These are phyloP conservation scores for Solanum ossicruentum DNA, from an alignment of 257 asterid genomes.

Conservation along the genomic window DNA sequence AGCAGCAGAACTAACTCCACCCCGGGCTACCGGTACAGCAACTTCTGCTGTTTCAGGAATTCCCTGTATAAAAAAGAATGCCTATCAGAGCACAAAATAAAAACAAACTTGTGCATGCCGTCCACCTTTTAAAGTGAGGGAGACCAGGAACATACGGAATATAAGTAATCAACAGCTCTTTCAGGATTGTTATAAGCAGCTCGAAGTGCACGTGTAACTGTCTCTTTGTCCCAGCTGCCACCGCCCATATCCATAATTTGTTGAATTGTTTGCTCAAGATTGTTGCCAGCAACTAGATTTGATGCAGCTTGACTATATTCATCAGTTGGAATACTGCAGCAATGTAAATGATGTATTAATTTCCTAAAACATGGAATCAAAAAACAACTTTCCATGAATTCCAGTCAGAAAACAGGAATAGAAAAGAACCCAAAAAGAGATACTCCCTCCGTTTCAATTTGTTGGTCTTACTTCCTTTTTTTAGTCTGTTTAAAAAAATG, in stretches of 20 bases:
- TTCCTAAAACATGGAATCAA: background rate
- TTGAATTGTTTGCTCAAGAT: slow-evolving; percentile 54
- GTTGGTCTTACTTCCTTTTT: too few relatives aligned
- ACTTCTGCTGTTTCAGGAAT: slow-evolving; percentile 65
- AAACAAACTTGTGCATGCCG: background rate
- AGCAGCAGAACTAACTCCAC: slow-evolving; percentile 21
- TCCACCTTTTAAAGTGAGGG: background rate
- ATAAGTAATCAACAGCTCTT: slow-evolving; percentile 43
- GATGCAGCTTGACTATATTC: slow-evolving; percentile 37
- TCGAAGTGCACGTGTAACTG: slow-evolving; percentile 61
- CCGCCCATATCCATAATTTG: slow-evolving; percentile 85
- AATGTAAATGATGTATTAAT: slow-evolving; percentile 7
- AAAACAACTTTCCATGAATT: background rate
- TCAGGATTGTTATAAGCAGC: slow-evolving; percentile 79
- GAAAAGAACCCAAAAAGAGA: background rate
- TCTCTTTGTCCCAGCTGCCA: slow-evolving; percentile 78
- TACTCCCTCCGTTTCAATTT: too few relatives aligned
- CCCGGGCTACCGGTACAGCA: slow-evolving; percentile 42
- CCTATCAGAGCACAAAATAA: background rate
- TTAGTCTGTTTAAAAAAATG: too few relatives aligned
- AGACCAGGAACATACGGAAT: slow-evolving; percentile 38
- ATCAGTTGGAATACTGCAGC: slow-evolving; percentile 27
- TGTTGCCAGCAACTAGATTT: slow-evolving; percentile 35
- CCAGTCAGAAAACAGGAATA: background rate
- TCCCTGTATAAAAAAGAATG: slow-evolving; percentile 32